Base-by-base conservation (phyloP, 257 asterid species). In the Solanum medicagineum region DNA sequence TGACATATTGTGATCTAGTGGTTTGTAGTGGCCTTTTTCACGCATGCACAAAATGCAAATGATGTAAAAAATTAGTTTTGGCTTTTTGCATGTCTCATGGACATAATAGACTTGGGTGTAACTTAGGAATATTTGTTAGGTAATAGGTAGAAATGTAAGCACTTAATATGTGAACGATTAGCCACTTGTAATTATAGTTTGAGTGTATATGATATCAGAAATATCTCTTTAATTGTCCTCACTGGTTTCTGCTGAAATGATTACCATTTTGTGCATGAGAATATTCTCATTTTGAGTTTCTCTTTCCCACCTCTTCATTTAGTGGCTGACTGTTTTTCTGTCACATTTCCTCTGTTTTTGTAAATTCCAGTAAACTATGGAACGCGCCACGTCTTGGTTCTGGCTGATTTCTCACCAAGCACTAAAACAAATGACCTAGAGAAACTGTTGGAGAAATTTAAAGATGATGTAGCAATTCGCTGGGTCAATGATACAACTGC, bases 401-500 rank as follows among this genome's bases (percentile, higher is more conserved):
- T 97, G 16, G 86, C 96, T 29, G 95, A 86, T 87, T 90, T 95
- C 85, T 92, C 94, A 56, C 92, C 84, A 56, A 95, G 94, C 91
- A 94, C 93, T 44, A 89, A 89, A 86, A 93, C 97, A 60, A 89
- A 89, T 83, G 98, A 93, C 87, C 89, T 97, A 20, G 99, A 97
- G 95, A 94, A 88, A 89, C 20, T 90, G 89, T 87, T 97, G 45
- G 91, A 85, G 57, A 88, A 88, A 87, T 95, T 91, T 91, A 97
- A 94, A 89, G 96, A 93, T 81, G 89, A 89, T 68, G 88, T 95
- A 77, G 94, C 86, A 83, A 94, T 97, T 87, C 96, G 97, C 56
- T 97, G 99, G 99, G 92, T 95, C 88, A 95, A 93, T 85, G 99
- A 93, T 85, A 92, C 93, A 11, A 89, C 88, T 54, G 92, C 99